Percentiles rank a stretch among this genome's conserved stretches.
phyloP scores from a whole-genome alignment of 352 stramenopile genomes.

The Phytopythium ostracodes region DNA sequence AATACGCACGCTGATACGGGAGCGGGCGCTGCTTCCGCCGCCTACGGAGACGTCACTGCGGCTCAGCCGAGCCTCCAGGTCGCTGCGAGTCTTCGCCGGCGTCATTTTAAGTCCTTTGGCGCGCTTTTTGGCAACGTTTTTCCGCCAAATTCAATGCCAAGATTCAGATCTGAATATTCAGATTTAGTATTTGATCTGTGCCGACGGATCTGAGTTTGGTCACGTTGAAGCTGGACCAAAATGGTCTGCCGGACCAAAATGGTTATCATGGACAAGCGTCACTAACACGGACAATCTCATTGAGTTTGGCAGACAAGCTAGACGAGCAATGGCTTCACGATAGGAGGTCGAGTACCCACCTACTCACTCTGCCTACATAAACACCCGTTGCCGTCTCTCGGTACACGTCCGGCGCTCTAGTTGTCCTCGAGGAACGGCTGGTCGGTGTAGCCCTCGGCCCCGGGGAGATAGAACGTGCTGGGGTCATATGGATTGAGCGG shows the following conservation, averaged over 20 bases:
- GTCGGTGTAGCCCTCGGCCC: conserved; percentile 44
- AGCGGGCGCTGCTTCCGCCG: not conserved
- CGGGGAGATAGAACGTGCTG: conserved; percentile 34
- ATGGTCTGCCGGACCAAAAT: no score
- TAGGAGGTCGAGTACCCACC: no score
- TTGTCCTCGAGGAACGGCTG: conserved; percentile 22
- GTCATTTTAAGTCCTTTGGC: not conserved
- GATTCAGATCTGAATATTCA: not conserved
- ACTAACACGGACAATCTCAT: no score
- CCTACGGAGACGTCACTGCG: not conserved
- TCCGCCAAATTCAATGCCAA: not conserved
- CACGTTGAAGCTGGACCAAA: not conserved
- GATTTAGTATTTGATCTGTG: not conserved
- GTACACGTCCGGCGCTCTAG: not conserved
- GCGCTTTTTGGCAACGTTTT: not conserved
- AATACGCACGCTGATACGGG: conserved; percentile 3
- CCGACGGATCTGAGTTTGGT: no score
- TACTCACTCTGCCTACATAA: not conserved
- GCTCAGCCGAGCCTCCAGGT: not conserved
- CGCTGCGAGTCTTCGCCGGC: not conserved
- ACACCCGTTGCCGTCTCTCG: not conserved
- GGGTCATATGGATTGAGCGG: conserved; percentile 33
- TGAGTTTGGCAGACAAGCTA: no score
- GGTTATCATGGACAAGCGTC: no score
- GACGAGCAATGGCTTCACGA: no score